Evolutionary conservation across 108 stramenopile genomes (phyloP), one percentile per base, ranked within the genome.

Genomic region (Parietichytrium sp.): DNA sequence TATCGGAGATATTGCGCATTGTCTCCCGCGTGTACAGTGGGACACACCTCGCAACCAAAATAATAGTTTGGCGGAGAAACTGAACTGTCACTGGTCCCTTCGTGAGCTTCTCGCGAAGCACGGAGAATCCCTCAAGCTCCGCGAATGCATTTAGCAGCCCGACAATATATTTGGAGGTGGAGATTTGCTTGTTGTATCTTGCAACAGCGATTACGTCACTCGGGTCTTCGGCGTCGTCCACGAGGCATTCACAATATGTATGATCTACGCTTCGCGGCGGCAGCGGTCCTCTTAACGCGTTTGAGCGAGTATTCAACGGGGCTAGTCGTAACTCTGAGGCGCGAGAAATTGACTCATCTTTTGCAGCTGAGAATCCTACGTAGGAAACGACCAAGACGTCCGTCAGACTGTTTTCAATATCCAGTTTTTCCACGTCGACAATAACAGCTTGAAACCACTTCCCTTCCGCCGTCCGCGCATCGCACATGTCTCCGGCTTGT

Each of bases 401-500:
- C 10, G 36, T 20, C n/a, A n/a, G 61, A 20, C 26, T 29, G 16
- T 20, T 1, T 15, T 26, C 26, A 1, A 15, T 20, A 29, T 29
- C 26, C 0, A 23, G 38, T 6, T 7, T 7, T 2, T 72, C 61
- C n/a, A 72, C 33, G 33, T 33, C 33, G 16, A 27, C 61, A 25
- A 72, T 25, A 72, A 72, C 25, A n/a, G 61, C 61, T 27, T 72
- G 61, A 27, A 45, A 72, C 61, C 61, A 72, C 6, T 72, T 31
- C 15, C 29, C 61, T 45, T 45, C 61, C 16, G n/a, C 20, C 36
- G 45, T 33, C 3, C 25, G 42, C 15, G 61, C 61, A 27, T 72
- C 61, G 2, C 33, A 45, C 61, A 72, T 72, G 42, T 45, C 42
- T 6, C 61, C 61, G 42, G 33, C 2, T 31, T 16, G 20, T 45